Conservation (phyloP, 208 protist species). For the Wallacemonas rigidus region DNA sequence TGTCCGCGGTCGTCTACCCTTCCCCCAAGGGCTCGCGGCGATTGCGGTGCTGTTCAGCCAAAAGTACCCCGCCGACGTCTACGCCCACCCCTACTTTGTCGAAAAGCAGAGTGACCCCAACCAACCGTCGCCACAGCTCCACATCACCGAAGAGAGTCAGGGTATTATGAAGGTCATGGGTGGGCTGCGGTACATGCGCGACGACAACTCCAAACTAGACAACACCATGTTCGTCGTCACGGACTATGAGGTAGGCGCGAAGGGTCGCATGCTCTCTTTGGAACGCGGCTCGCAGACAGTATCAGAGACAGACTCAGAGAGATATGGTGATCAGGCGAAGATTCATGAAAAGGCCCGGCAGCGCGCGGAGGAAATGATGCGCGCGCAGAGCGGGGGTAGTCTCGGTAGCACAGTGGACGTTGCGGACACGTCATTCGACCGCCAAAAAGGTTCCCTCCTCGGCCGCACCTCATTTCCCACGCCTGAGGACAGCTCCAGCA, state of each 20-base stretch:
- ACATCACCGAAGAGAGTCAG: constrained; percentile 86
- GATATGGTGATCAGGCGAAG: constrained; percentile 15
- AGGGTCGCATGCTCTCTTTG: constrained; percentile 54
- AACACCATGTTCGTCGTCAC: constrained; percentile 81
- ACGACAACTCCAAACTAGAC: constrained; percentile 80
- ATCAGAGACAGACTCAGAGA: constrained; percentile 15
- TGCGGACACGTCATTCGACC: constrained; percentile 2
- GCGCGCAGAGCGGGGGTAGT: neutral
- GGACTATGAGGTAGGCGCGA: constrained; percentile 56
- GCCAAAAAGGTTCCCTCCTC: constrained; percentile 1
- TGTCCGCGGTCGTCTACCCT: constrained; percentile 69
- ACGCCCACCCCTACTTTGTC: constrained; percentile 86
- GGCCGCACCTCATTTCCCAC: constrained; percentile 43
- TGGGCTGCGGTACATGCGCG: constrained; percentile 83
- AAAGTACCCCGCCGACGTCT: constrained; percentile 65
- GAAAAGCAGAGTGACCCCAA: constrained; percentile 85
- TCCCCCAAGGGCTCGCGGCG: constrained; percentile 68
- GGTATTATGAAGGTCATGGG: constrained; percentile 81
- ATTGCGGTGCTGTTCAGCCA: constrained; percentile 64
- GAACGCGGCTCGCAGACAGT: constrained; percentile 18
- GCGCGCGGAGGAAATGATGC: constrained; percentile 8
- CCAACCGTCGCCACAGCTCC: constrained; percentile 82
- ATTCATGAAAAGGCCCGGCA: neutral
- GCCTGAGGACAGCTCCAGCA: constrained; percentile 33
- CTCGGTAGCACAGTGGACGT: constrained; percentile 17